Conservation (phyloP, 345 rosid genomes). For the Arabis alpina region DNA sequence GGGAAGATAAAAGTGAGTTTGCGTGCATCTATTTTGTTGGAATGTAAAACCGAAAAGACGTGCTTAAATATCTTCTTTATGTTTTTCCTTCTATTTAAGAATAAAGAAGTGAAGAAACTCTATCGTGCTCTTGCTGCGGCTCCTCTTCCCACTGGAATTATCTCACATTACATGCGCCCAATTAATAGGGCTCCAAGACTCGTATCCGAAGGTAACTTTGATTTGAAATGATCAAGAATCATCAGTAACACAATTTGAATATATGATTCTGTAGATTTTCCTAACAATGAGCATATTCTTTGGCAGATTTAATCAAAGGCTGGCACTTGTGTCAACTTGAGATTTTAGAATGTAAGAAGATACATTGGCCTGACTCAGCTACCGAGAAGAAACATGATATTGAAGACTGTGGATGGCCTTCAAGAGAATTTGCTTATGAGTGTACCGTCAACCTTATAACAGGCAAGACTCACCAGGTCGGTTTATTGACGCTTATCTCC, state of each 20-base stretch:
- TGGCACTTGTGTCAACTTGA: conserved; percentile 92
- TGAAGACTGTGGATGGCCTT: conserved; percentile 72
- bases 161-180: conserved; percentile 94
- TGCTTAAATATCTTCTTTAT: neutral
- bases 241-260: conserved; percentile 1
- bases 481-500: conserved; percentile 21
- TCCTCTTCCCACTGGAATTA: conserved; percentile 72
- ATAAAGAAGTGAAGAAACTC: conserved; percentile 81
- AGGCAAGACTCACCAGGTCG: conserved; percentile 95
- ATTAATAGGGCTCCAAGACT: conserved; percentile 81
- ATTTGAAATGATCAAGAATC: conserved; percentile 10
- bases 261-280: neutral
- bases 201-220: conserved; percentile 66
- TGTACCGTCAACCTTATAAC: conserved; percentile 88
- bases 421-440: conserved; percentile 72
- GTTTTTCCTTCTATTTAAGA: conserved; percentile 45
- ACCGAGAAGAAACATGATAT: conserved; percentile 56
- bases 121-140: conserved; percentile 87
- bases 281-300: neutral
- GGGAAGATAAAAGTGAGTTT: conserved; percentile 69
- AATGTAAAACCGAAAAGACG: neutral
- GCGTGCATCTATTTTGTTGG: conserved; percentile 4
- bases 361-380: conserved; percentile 73
- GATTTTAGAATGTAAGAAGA: conserved; percentile 77
- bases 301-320: conserved; percentile 65